Conservation (phyloP, 2,329 filamentous ascomycete species). For the Pseudocercospora eumusae region DNA sequence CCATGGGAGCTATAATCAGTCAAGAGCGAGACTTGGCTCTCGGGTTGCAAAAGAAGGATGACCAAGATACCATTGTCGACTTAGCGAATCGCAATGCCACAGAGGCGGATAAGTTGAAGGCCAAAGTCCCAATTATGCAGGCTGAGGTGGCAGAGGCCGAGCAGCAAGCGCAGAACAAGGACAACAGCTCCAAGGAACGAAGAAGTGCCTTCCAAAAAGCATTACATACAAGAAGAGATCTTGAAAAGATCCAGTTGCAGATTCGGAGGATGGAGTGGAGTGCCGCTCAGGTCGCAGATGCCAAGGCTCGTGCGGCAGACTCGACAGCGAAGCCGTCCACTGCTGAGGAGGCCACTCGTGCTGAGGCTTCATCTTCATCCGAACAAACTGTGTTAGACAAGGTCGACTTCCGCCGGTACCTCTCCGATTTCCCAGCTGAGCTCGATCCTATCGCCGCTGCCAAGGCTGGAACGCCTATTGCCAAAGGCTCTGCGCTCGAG, state of each 20-base stretch:
- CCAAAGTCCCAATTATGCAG: conserved; percentile 20
- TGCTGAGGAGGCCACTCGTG: not conserved
- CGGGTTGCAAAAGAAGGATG: conserved; percentile 1
- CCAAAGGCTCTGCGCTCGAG: conserved; percentile 15
- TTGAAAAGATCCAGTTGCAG: conserved; percentile 1
- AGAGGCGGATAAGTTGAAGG: conserved; percentile 26
- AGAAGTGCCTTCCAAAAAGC: conserved; percentile 12
- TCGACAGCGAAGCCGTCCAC: not conserved
- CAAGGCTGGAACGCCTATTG: conserved; percentile 18
- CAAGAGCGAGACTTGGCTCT: conserved; percentile 21
- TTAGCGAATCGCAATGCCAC: conserved; percentile 23
- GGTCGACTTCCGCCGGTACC: conserved; percentile 17
- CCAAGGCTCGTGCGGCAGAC: conserved; percentile 8
- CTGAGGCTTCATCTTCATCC: not conserved
- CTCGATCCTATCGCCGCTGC: conserved; percentile 18
- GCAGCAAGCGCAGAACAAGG: conserved; percentile 12
- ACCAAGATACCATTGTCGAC: conserved; percentile 28
- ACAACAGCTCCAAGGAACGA: conserved; percentile 7
- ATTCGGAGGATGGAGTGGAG: conserved; percentile 28
- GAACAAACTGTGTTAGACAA: not conserved
- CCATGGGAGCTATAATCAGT: conserved; percentile 35
- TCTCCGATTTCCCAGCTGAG: conserved; percentile 29
- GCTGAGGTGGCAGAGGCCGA: conserved; percentile 11
- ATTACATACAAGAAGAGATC: conserved; percentile 1
- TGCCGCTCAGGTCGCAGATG: conserved; percentile 21